These are phyloP conservation scores for Metschnikowia continentalis DNA, from an alignment of 805 yeast species.

Conservation along the genomic window DNA sequence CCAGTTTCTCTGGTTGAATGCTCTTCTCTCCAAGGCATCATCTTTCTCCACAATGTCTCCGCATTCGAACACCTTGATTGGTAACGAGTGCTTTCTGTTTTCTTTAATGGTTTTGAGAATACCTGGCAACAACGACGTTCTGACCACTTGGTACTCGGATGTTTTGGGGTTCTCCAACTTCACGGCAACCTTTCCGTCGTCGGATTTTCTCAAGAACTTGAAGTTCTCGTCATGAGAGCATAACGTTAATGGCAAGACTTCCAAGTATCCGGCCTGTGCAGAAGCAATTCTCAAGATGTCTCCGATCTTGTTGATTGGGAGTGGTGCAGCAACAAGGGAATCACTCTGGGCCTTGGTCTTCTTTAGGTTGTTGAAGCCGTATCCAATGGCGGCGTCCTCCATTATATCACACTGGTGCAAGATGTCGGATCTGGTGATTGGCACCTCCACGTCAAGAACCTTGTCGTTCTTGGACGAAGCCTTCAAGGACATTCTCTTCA, in stretches of 20 bases:
- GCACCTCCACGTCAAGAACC: constrained; percentile 64
- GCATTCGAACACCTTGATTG: constrained; percentile 90
- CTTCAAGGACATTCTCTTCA: constrained; percentile 75
- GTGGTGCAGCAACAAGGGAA: constrained; percentile 78
- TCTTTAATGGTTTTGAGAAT: constrained; percentile 91
- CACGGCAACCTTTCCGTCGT: constrained; percentile 77
- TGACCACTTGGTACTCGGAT: constrained; percentile 92
- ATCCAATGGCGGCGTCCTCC: constrained; percentile 97
- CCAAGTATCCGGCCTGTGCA: constrained; percentile 93
- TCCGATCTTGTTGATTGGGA: constrained; percentile 85
- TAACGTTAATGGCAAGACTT: constrained; percentile 91
- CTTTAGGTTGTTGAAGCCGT: constrained; percentile 85
- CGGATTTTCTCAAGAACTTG: constrained; percentile 69
- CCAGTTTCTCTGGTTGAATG: constrained; percentile 91
- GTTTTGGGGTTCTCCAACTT: constrained; percentile 96
- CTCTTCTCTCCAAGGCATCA: constrained; percentile 75
- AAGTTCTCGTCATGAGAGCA: constrained; percentile 97
- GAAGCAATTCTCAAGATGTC: constrained; percentile 89
- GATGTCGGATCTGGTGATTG: constrained; percentile 93
- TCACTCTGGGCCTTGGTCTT: constrained; percentile 75
- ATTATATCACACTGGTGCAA: constrained; percentile 96
- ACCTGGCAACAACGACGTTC: constrained; percentile 93
- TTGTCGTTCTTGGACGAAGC: constrained; percentile 52
- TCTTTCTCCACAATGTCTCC: constrained; percentile 93
- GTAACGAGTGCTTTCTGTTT: constrained; percentile 92